Conservation (phyloP, 129 eudicot species). For the Chrysanthemum seticuspe region DNA sequence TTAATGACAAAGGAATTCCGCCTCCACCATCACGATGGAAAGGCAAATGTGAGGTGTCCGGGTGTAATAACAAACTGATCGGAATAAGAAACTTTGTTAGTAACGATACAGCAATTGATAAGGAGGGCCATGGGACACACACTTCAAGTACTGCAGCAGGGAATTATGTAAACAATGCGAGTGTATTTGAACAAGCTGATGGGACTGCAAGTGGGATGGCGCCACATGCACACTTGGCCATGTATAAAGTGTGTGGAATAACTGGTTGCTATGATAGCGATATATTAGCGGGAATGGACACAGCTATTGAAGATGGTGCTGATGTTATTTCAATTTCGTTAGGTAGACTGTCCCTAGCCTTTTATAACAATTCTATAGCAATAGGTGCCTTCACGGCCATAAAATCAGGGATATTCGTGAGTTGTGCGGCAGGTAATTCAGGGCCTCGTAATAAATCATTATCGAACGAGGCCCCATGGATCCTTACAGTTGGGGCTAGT, state of each 20-base stretch:
- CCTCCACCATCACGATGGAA: neutral
- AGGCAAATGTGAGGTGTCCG: neutral
- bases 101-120: no score
- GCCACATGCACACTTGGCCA: neutral
- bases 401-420: neutral
- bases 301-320: neutral
- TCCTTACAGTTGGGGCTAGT: slow-evolving; percentile 4
- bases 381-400: neutral
- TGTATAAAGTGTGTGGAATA: neutral
- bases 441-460: neutral
- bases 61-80: neutral
- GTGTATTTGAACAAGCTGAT: neutral
- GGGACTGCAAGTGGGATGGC: neutral
- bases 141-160: no score
- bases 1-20: neutral
- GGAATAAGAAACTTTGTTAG: no score
- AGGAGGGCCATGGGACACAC: no score
- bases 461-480: neutral
- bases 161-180: neutral
- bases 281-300: neutral
- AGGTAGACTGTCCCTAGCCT: neutral
- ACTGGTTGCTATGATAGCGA: neutral
- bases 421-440: neutral
- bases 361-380: neutral
- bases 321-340: neutral